Conservation (phyloP, 805 yeast genomes). For the Yamadazyma philogaea region DNA sequence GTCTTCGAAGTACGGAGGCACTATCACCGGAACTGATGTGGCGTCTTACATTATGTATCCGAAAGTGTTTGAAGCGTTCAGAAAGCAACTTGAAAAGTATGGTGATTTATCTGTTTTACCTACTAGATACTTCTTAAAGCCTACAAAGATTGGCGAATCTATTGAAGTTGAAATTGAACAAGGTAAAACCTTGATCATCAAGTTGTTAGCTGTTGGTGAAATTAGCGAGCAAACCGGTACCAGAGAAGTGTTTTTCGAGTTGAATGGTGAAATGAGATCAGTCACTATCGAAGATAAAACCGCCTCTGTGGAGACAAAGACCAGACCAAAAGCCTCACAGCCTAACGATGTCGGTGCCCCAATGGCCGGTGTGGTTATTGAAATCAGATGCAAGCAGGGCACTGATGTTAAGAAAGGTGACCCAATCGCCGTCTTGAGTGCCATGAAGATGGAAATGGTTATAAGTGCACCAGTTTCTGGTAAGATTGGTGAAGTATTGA, state of each 20-base stretch:
- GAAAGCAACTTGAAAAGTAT: slow-evolving; percentile 66
- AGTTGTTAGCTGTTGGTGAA: slow-evolving; percentile 90
- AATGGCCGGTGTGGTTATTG: slow-evolving; percentile 98
- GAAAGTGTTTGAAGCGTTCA: slow-evolving; percentile 88
- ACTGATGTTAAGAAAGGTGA: slow-evolving; percentile 94
- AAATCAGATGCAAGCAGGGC: slow-evolving; percentile 86
- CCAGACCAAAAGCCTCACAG: slow-evolving; percentile 91
- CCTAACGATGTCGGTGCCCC: slow-evolving; percentile 97
- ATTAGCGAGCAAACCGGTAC: slow-evolving; percentile 79
- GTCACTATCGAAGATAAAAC: slow-evolving; percentile 87
- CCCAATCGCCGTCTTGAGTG: slow-evolving; percentile 87
- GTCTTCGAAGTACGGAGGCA: slow-evolving; percentile 67
- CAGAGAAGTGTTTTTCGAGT: slow-evolving; percentile 95
- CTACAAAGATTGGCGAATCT: slow-evolving; percentile 86
- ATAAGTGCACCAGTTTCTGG: slow-evolving; percentile 91
- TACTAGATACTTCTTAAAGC: slow-evolving; percentile 83
- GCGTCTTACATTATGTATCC: slow-evolving; percentile 98
- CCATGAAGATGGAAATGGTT: slow-evolving; percentile 99
- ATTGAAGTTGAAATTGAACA: slow-evolving; percentile 84
- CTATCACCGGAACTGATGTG: slow-evolving; percentile 77
- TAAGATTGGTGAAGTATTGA: slow-evolving; percentile 68
- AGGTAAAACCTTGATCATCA: slow-evolving; percentile 91
- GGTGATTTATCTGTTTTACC: slow-evolving; percentile 95
- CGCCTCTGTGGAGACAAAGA: slow-evolving; percentile 77
- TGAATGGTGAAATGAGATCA: slow-evolving; percentile 97